A percentile compares a stretch with the other conserved stretches of the same genome.
phyloP scores from a whole-genome alignment of 2,329 filamentous ascomycete genomes.

The Byssothecium circinans region DNA sequence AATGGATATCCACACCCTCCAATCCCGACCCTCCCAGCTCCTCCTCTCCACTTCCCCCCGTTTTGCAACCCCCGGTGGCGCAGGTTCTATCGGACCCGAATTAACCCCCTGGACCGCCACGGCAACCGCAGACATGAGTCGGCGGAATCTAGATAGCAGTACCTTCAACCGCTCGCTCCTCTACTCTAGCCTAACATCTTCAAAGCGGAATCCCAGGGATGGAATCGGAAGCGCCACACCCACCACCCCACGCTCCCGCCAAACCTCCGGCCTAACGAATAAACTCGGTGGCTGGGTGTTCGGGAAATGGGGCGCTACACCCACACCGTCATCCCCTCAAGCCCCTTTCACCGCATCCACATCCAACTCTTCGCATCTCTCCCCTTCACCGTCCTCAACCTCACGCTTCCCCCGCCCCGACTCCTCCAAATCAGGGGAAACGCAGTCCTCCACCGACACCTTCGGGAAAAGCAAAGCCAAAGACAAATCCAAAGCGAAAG shows the following conservation, averaged over 20 bases:
- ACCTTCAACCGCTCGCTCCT: slow-evolving; percentile 58
- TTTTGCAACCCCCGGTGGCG: slow-evolving; percentile 50
- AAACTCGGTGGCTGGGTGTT: slow-evolving; percentile 68
- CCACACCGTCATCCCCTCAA: slow-evolving; percentile 36
- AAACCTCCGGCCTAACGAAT: slow-evolving; percentile 48
- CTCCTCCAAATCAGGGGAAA: slow-evolving; percentile 24
- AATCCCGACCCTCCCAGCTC: slow-evolving; percentile 74
- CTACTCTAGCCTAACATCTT: slow-evolving; percentile 32
- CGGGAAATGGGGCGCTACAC: slow-evolving; percentile 63
- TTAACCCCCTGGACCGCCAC: slow-evolving; percentile 50
- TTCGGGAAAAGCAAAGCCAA: slow-evolving; percentile 15
- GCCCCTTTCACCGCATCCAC: neutral
- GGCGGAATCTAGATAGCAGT: slow-evolving; percentile 54
- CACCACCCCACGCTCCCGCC: slow-evolving; percentile 27
- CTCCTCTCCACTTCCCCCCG: slow-evolving; percentile 57
- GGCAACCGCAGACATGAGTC: slow-evolving; percentile 54
- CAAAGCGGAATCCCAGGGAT: slow-evolving; percentile 10
- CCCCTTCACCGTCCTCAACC: slow-evolving; percentile 1
- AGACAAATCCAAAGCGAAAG: slow-evolving; percentile 13
- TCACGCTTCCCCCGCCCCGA: slow-evolving; percentile 20
- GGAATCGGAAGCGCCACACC: slow-evolving; percentile 19
- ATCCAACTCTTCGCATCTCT: neutral
- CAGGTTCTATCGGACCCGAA: slow-evolving; percentile 44
- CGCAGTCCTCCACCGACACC: slow-evolving; percentile 15
- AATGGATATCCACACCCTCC: slow-evolving; percentile 85